Base-by-base conservation (phyloP, 176 grass and related monocot species). In the Secale cereale region DNA sequence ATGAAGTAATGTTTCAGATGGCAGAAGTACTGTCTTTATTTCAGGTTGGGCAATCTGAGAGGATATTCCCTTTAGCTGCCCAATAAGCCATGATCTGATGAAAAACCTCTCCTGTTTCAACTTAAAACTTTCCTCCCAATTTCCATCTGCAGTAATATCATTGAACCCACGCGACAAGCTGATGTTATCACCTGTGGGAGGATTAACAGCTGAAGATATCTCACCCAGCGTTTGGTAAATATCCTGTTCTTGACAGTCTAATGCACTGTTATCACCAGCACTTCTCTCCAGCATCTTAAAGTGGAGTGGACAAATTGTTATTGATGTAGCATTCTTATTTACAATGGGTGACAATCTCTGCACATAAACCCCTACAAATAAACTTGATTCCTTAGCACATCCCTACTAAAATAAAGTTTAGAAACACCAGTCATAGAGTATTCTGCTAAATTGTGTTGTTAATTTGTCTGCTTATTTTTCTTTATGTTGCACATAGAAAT, bases 1-100 rank as follows among this genome's bases (percentile, higher is more conserved):
- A 74, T 98, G 95, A 65, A 97, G 92, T 40, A 97, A 91, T 45
- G 79, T 77, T 89, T 93, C 77, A 74, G 85, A 82, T 64, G 95
- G 75, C 46, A 98, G 79, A 88, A 98, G 33, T 23, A 98, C 37
- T 69, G 85, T 77, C 43, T 33, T 86, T 59, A 86, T 71, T 59
- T 87, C 65, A 29, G 60, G 88, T 7, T 89, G 81, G 83, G 68
- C 54, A 39, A 70, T 76, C 20, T 76, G 73, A 85, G 26, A 90
- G 79, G 70, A 37, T 64, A 94, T 86, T 60, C 81, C 90, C 37
- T 91, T 91, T 54, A 94, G 59, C 62, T 98, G 95, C 11, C 92
- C 89, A 48, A 81, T 63, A 74, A 97, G 27, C 95, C 95, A 98
- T 82, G 86, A 88, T 54, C 79, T 90, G 12, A 93, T 75, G 60